Base-by-base conservation (phyloP, 768 basidiomycete genomes). In the Suillus fuscotomentosus region DNA sequence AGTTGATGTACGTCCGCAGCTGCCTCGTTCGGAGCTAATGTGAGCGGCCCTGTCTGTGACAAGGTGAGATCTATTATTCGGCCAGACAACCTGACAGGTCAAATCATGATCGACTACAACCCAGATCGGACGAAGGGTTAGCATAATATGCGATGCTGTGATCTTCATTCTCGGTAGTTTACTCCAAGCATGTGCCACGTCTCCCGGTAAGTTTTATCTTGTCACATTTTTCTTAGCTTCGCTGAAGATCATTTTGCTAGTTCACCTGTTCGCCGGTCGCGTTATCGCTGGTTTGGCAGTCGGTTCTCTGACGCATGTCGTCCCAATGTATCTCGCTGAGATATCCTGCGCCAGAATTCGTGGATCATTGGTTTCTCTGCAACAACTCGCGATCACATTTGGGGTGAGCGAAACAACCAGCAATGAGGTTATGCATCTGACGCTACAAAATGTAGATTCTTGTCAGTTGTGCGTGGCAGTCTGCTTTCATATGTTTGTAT, bases 331-430 rank as follows among this genome's bases (percentile, higher is more conserved):
- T 56, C 61, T 78, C 64, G 78, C 77, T 50, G 78, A 79, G 67
- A 79, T 79, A 36, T 78, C 78, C 2, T 78, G 74, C n/a, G 71
- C 75, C 11, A 78, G 78, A 22, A 64, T 78, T 34, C 76, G 78
- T 54, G 78, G 78, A 50, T 76, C 77, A 4, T 60, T 79, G 41
- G 76, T 79, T 43, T 69, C 78, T 20, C 66, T 79, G 24, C 76
- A 78, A 42, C 78, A 79, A 60, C 69, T 79, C 5, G 65, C 75
- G 24, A 78, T 79, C 9, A 77, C 76, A 39, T 61, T 73, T 9
- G 78, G 78, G n/a, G 78, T 79, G 55, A 54, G 68, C 68, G 53
- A 61, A 53, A 66, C 48, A 22, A 50, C 54, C 20, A 15, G 62
- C 48, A 15, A 17, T 39, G 24, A n/a, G n/a, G 31, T 27, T 3